A percentile compares a stretch with the other conserved stretches of the same genome.
Conservation (phyloP, 805 yeast species). For the Tetrapisispora pingtungensis region DNA sequence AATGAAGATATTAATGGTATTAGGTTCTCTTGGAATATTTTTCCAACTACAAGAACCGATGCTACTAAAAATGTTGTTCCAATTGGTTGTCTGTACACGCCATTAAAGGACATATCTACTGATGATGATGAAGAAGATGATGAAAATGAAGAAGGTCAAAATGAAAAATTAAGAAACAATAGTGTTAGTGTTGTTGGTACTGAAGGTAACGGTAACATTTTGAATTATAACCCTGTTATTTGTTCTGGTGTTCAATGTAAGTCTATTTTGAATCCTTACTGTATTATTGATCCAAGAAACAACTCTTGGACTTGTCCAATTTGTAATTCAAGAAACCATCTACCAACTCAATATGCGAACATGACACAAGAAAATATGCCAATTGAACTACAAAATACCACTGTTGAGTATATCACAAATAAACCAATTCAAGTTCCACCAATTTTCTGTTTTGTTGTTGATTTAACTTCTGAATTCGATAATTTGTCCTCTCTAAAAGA, state of each 20-base stretch:
- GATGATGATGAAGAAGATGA: neutral
- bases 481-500: slow-evolving; percentile 74
- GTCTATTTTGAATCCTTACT: slow-evolving; percentile 76
- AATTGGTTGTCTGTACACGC: slow-evolving; percentile 87
- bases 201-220: slow-evolving; percentile 37
- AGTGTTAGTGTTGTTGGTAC: neutral
- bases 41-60: slow-evolving; percentile 80
- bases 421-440: slow-evolving; percentile 79
- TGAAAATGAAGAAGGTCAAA: neutral
- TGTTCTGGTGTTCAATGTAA: slow-evolving; percentile 71
- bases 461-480: slow-evolving; percentile 80
- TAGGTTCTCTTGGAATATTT: slow-evolving; percentile 66
- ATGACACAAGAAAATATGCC: slow-evolving; percentile 70
- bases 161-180: slow-evolving; percentile 39
- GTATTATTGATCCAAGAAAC: slow-evolving; percentile 64
- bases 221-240: slow-evolving; percentile 76
- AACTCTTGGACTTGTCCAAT: slow-evolving; percentile 76
- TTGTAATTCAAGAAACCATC: slow-evolving; percentile 62
- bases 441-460: slow-evolving; percentile 72
- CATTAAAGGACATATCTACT: slow-evolving; percentile 50
- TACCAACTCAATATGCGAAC: slow-evolving; percentile 72
- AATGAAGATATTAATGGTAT: slow-evolving; percentile 63
- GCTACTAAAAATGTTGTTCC: slow-evolving; percentile 88
- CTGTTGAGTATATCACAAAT: slow-evolving; percentile 73
- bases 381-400: slow-evolving; percentile 60